Percentiles rank a stretch among this genome's conserved stretches.
Evolutionary conservation across 2,329 filamentous ascomycete genomes (phyloP).

Genomic region (Akanthomyces uredinophilus): DNA sequence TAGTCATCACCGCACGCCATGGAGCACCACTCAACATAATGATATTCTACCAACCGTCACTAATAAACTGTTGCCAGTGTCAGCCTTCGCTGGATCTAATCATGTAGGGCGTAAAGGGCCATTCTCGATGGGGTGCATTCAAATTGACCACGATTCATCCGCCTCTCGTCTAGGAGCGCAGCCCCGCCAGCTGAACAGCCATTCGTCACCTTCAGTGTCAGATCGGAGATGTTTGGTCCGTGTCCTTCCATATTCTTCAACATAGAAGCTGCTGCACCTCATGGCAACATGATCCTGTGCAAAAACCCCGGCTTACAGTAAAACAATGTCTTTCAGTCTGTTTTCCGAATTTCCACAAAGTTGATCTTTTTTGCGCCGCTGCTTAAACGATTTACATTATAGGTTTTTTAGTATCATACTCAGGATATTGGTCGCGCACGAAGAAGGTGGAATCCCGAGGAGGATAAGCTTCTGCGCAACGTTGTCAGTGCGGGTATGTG

Average conservation of each 20-base stretch:
- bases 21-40: background rate
- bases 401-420: background rate
- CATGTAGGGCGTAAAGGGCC: background rate
- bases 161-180: background rate
- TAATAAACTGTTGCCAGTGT: background rate
- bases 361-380: too few species aligned
- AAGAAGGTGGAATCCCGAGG: constrained; percentile 1
- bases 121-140: background rate
- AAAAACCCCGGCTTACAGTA: background rate
- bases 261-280: background rate
- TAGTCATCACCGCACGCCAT: background rate
- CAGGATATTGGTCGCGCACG: background rate
- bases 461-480: background rate
- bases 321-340: background rate
- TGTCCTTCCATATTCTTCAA: background rate
- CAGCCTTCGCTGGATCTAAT: background rate
- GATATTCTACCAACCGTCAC: background rate
- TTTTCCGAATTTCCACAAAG: too few species aligned
- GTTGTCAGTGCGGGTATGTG: background rate
- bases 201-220: background rate
- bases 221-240: background rate
- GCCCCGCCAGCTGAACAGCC: background rate
- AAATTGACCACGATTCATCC: background rate
- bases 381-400: background rate
- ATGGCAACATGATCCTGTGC: background rate